Percentiles rank a stretch among this genome's conserved stretches.
Conservation (phyloP, 164 flowering plant genomes). For the Akebia trifoliata region DNA sequence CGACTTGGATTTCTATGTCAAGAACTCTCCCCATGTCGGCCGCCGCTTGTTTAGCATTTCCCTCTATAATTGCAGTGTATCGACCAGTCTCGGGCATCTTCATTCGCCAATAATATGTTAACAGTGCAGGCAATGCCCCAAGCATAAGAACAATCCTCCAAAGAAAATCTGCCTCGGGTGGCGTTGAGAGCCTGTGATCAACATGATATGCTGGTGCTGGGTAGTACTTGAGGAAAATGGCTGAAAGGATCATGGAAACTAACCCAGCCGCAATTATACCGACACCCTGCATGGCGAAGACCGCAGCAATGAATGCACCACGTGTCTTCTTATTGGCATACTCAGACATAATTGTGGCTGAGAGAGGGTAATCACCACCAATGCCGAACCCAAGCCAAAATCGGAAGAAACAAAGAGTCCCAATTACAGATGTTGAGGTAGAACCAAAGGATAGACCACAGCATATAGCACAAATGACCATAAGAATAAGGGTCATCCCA, state of each 20-base stretch:
- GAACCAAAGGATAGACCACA: conserved; percentile 52
- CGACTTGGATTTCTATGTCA: conserved; percentile 37
- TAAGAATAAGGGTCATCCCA: conserved; percentile 49
- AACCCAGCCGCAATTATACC: conserved; percentile 51
- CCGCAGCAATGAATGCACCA: conserved; percentile 47
- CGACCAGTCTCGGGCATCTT: conserved; percentile 57
- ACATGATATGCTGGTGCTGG: conserved; percentile 7
- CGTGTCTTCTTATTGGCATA: conserved; percentile 48
- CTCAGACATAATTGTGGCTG: conserved; percentile 55
- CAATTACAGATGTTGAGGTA: conserved; percentile 27
- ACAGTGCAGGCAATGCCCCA: conserved; percentile 42
- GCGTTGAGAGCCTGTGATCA: conserved; percentile 24
- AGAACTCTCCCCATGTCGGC: conserved; percentile 49
- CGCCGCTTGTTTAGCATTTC: conserved; percentile 47
- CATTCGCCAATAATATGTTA: conserved; percentile 50
- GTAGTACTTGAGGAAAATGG: conserved; percentile 19
- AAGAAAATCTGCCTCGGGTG: conserved; percentile 33
- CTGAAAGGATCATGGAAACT: conserved; percentile 41
- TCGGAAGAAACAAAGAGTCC: conserved; percentile 51
- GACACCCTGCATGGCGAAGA: conserved; percentile 60
- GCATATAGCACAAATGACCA: conserved; percentile 46
- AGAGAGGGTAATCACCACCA: conserved; percentile 50
- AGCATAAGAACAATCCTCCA: conserved; percentile 50
- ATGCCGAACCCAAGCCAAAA: conserved; percentile 65
- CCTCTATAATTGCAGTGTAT: conserved; percentile 45